A percentile compares a stretch with the other conserved stretches of the same genome.
Evolutionary conservation across 345 rosid genomes (phyloP).

Genomic region (Mallotus nudiflorus): DNA sequence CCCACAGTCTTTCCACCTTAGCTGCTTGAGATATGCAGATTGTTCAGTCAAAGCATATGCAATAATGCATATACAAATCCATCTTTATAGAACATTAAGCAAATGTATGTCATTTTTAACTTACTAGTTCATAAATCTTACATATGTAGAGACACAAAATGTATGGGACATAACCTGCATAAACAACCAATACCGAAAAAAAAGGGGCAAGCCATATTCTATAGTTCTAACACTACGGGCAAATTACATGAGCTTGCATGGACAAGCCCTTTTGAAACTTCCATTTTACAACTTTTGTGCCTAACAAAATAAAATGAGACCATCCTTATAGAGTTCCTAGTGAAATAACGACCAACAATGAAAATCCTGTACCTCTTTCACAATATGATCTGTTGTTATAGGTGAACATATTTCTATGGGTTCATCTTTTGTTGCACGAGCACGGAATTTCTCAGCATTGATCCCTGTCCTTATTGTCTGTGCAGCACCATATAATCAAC

Average conservation of each 20-base stretch:
- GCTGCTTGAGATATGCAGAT: neutral
- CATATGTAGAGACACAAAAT: neutral
- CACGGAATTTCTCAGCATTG: conserved; percentile 57
- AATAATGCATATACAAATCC: neutral
- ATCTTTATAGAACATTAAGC: neutral
- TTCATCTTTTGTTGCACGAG: conserved; percentile 70
- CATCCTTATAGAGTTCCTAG: neutral
- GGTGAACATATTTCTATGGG: conserved; percentile 66
- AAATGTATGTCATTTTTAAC: neutral
- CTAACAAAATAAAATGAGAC: neutral
- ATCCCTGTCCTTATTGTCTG: conserved; percentile 30
- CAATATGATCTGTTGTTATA: conserved; percentile 70
- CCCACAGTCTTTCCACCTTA: neutral
- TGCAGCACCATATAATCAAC: conserved; percentile 4
- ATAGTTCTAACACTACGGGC: neutral
- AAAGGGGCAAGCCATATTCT: neutral
- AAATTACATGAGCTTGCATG: neutral
- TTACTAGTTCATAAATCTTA: neutral
- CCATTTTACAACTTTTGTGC: neutral
- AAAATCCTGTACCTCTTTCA: conserved; percentile 57
- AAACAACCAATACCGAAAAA: neutral
- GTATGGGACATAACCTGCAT: neutral
- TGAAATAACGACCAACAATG: neutral
- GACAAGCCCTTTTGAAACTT: neutral
- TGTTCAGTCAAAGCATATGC: neutral